phyloP scores from a whole-genome alignment of 306 rosid species.

The Cucurbita pepo region DNA sequence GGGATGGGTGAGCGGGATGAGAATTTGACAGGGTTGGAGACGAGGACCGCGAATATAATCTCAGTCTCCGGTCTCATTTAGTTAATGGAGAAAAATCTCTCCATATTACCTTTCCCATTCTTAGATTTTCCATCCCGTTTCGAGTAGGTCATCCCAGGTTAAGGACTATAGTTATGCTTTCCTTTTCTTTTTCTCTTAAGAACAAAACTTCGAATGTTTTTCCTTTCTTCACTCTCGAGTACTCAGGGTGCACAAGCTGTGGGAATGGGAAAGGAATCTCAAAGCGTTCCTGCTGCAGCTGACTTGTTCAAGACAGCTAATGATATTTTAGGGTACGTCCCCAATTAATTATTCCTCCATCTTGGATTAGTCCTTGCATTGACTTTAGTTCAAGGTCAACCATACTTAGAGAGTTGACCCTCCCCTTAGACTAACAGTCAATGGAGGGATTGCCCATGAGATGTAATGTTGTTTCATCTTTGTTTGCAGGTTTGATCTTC shows the following conservation, averaged over 20 bases:
- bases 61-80: too few relatives aligned
- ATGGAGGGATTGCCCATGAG: background rate
- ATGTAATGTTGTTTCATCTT: background rate
- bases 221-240: background rate
- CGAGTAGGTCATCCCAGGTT: too few relatives aligned
- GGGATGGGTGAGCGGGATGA: too few relatives aligned
- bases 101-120: too few relatives aligned
- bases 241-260: slow-evolving; percentile 86
- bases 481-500: slow-evolving; percentile 75
- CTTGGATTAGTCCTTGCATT: background rate
- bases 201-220: background rate
- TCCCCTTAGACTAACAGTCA: background rate
- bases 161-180: background rate
- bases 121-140: too few relatives aligned
- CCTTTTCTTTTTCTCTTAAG: background rate
- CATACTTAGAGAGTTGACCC: background rate
- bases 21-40: too few relatives aligned
- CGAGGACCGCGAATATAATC: too few relatives aligned
- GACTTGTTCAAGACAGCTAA: slow-evolving; percentile 63
- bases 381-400: background rate
- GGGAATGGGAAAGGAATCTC: slow-evolving; percentile 97
- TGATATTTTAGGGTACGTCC: slow-evolving; percentile 59
- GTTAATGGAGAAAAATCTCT: too few relatives aligned
- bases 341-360: background rate
- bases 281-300: slow-evolving; percentile 59